Base-by-base conservation (phyloP, 2,329 filamentous ascomycete species). In the Septoria petroselini region DNA sequence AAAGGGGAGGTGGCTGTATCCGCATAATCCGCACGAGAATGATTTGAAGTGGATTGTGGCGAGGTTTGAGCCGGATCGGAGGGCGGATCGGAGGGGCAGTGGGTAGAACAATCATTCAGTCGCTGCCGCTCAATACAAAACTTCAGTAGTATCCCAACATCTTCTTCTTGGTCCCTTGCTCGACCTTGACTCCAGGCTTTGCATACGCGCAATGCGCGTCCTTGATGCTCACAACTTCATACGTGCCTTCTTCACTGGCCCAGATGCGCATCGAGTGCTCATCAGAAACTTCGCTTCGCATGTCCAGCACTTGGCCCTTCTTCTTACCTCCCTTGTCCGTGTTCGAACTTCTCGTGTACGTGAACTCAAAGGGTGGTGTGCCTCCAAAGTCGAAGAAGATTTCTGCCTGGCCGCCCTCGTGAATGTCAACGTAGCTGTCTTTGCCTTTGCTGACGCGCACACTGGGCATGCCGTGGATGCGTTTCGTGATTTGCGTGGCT, bases 221-320 rank as follows among this genome's bases (percentile, higher is more conserved):
- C 76, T 94, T 94, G 71, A 98, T 95, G 8, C 88, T 85, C 23
- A 97, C 88, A 14, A 98, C 91, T 73, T 98, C 93, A 66, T 98
- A 98, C 59, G 90, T 95, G 41, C 93, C 93, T 76, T 97, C 93
- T 66, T 95, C 88, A 60, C 85, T 90, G 19, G 91, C 90, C 62
- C 84, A 84, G 61, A 97, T 81, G 19, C 82, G 81, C 77, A 95
- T 91, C 63, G 75, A 84, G 68, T 88, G 80, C 63, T 94, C 88
- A 55, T 91, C 81, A 41, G 86, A 91, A 14, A 86, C 77, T 61
- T 96, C 91, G 59, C 93, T 90, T 60, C 88, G 82, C 58, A 94
- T 96, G 73, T 98, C 94, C 14, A 98, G 77, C 27, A 98, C 81
- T 62, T 84, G 78, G 30, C 85, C 82, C 65, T 83, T 86, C 68